Percentiles rank a stretch among this genome's conserved stretches.
Evolutionary conservation across 768 basidiomycete genomes (phyloP).

Genomic region (Boletus pseudopeckii): DNA sequence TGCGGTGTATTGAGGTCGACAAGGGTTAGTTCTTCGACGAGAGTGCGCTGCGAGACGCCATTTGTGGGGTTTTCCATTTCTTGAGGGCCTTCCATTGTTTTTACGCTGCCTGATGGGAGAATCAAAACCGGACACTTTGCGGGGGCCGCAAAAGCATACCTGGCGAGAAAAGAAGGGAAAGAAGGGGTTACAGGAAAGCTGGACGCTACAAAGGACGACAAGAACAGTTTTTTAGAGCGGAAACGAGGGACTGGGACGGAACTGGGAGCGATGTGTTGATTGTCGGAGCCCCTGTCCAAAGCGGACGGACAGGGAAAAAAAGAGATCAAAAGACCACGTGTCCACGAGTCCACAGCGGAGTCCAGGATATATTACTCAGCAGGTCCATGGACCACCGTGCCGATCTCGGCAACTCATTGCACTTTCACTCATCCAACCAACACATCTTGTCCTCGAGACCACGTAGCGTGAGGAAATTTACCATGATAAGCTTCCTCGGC

Average conservation of each 20-base stretch:
- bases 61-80: slow-evolving; percentile 20
- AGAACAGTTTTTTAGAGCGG: slow-evolving; percentile 15
- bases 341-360: slow-evolving; percentile 17
- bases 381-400: slow-evolving; percentile 26
- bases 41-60: slow-evolving; percentile 1
- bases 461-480: slow-evolving; percentile 8
- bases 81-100: slow-evolving; percentile 32
- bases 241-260: slow-evolving; percentile 10
- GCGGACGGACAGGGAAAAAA: slow-evolving; percentile 35
- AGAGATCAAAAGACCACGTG: slow-evolving; percentile 35
- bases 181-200: not conserved
- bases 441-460: not conserved
- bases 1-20: slow-evolving; percentile 22
- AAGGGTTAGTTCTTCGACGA: slow-evolving; percentile 22
- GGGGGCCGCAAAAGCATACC: slow-evolving; percentile 11
- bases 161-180: not conserved
- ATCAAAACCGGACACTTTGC: slow-evolving; percentile 13
- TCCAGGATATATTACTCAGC: slow-evolving; percentile 15
- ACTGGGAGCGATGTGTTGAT: slow-evolving; percentile 31
- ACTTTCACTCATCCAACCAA: not conserved
- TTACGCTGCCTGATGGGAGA: slow-evolving; percentile 30
- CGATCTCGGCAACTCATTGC: slow-evolving; percentile 5
- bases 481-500: slow-evolving; percentile 24
- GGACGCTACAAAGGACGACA: slow-evolving; percentile 2
- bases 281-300: slow-evolving; percentile 38